Percentiles rank a stretch among this genome's conserved stretches.
phyloP scores from a whole-genome alignment of 140 eudicot genomes.

The Artemisia princeps region DNA sequence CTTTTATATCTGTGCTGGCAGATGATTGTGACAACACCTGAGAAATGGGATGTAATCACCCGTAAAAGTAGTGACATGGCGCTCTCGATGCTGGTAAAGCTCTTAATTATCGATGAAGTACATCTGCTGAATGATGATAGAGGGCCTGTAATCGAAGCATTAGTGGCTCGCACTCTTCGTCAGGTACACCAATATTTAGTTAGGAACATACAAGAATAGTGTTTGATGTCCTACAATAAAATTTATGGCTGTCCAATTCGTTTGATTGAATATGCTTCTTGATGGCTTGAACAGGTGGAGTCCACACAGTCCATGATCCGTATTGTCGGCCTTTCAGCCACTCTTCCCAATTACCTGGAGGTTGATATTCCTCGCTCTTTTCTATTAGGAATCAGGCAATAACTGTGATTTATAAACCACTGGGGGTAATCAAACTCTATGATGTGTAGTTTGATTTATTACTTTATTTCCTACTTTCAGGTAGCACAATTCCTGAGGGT shows the following conservation, averaged over 20 bases:
- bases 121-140: slow-evolving; percentile 95
- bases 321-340: slow-evolving; percentile 95
- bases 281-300: slow-evolving; percentile 63
- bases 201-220: background rate
- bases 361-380: slow-evolving; percentile 31
- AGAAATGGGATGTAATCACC: slow-evolving; percentile 98
- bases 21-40: slow-evolving; percentile 99
- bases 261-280: slow-evolving; percentile 11
- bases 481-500: slow-evolving; percentile 98
- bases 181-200: slow-evolving; percentile 45
- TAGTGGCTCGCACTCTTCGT: slow-evolving; percentile 99
- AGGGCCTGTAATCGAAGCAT: slow-evolving; percentile 96
- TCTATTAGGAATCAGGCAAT: background rate
- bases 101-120: slow-evolving; percentile 92
- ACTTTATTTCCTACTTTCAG: slow-evolving; percentile 30
- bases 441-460: slow-evolving; percentile 7
- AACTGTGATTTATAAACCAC: slow-evolving; percentile 6
- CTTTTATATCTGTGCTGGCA: slow-evolving; percentile 26
- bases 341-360: slow-evolving; percentile 93
- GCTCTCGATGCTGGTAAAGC: slow-evolving; percentile 91
- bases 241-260: slow-evolving; percentile 5
- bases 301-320: slow-evolving; percentile 95
- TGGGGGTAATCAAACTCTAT: background rate
- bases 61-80: slow-evolving; percentile 99
- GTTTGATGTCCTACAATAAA: slow-evolving; percentile 1